phyloP scores from a whole-genome alignment of 345 rosid genomes.

The Cardiospermum halicacabum region DNA sequence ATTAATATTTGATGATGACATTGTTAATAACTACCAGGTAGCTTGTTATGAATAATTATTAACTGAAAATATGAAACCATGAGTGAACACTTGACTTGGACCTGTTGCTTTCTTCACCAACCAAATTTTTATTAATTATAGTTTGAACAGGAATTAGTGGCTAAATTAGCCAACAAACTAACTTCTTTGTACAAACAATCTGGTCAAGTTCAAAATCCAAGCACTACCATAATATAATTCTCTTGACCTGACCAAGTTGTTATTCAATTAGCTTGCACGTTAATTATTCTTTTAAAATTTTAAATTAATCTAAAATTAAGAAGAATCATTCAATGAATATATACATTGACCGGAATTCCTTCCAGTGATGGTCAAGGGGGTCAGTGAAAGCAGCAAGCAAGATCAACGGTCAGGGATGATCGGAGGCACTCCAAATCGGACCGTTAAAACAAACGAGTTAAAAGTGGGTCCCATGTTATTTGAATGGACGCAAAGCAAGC shows the following conservation, averaged over 20 bases:
- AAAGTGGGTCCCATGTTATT: constrained; percentile 14
- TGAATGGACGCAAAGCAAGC: too few relatives aligned
- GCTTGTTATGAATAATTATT: background rate
- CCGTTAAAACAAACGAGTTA: background rate
- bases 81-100: background rate
- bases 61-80: too few relatives aligned
- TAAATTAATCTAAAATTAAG: background rate
- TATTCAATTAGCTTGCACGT: background rate
- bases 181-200: background rate
- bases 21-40: background rate
- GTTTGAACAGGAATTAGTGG: background rate
- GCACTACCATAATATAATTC: background rate
- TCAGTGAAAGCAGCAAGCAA: constrained; percentile 15
- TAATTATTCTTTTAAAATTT: background rate
- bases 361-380: too few relatives aligned
- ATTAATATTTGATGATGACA: background rate
- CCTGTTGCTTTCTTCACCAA: background rate
- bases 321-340: too few relatives aligned
- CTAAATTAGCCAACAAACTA: background rate
- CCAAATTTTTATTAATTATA: background rate
- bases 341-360: background rate
- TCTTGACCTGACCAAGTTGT: background rate
- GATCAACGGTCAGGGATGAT: constrained; percentile 34
- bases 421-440: background rate
- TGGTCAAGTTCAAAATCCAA: background rate